Evolutionary conservation across 83 land plant species (phyloP), one percentile per base, ranked within the genome.

Genomic region (Thuja plicata): DNA sequence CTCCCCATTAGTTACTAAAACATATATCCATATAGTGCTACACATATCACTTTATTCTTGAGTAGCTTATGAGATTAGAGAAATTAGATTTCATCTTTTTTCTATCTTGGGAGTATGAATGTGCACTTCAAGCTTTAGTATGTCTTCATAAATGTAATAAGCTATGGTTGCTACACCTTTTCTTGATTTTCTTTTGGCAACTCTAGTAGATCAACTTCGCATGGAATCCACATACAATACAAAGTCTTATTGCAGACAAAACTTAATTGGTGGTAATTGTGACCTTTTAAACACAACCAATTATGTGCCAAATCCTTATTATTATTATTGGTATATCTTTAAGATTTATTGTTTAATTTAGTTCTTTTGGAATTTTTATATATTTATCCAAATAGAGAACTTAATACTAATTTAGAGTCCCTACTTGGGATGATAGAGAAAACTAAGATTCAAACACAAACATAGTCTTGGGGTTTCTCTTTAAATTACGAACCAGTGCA

Each of bases 211-310:
- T 92, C 96, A 97, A 87, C 94, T 97, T 16, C 98, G 98, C 12
- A 94, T 96, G 99, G 87, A 97, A 38, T 89, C 99, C 46, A 62
- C 86, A 9, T 93, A 89, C 87, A 92, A 93, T 81, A 95, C 94
- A 1, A 94, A 93, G 86, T 92, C 88, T 34, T 97, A 95, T 35
- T 97, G 99, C 88, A 91, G 99, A 73, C 99, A 97, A 60, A 93
- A 91, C 43, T 91, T 97, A 16, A 90, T 96, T 54, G 99, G 99
- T 50, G 99, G 98, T 71, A 95, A 96, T 87, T 97, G 96, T 92
- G 99, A 96, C 30, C 88, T 97, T 6, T 94, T 97, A 85, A 91
- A 94, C 91, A 93, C 98, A 12, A 91, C 91, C 10, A 96, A 94
- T 83, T 97, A 89, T 78, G 88, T 60, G 50, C 99, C 98, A 24